A percentile compares a stretch with the other conserved stretches of the same genome.
These are phyloP conservation scores for Jatropha podagrica DNA, from an alignment of 441 rosid genomes.

Conservation along the genomic window DNA sequence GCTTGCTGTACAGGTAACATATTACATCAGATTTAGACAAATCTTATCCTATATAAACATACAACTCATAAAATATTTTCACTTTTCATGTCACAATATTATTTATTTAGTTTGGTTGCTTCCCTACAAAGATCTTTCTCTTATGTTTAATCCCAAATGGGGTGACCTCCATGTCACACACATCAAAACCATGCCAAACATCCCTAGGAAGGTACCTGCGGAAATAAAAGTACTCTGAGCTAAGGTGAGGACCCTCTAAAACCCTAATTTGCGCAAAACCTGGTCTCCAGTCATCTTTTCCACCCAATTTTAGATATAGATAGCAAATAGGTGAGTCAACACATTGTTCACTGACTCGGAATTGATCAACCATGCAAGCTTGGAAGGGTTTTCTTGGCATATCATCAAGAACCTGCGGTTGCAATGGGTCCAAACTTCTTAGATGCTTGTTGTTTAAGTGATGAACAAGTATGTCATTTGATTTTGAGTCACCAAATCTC, in stretches of 20 bases:
- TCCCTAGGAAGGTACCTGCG: conserved; percentile 43
- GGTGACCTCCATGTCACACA: conserved; percentile 43
- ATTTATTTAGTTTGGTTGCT: background rate
- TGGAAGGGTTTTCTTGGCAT: conserved; percentile 40
- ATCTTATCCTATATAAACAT: no score
- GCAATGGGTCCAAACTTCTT: conserved; percentile 40
- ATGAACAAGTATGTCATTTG: conserved; percentile 40
- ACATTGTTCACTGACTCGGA: conserved; percentile 39
- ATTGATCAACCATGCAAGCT: conserved; percentile 47
- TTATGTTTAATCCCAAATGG: conserved; percentile 47
- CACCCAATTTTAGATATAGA: conserved; percentile 41
- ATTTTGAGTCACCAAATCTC: conserved; percentile 47
- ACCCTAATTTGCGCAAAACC: conserved; percentile 43
- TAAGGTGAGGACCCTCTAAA: conserved; percentile 30
- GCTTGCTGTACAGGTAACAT: no score
- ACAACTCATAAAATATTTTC: no score
- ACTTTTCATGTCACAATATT: background rate
- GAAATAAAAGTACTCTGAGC: conserved; percentile 44
- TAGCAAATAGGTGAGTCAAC: conserved; percentile 45
- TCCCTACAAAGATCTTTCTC: conserved; percentile 28
- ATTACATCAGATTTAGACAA: no score
- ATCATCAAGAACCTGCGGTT: conserved; percentile 39
- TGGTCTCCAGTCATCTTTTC: conserved; percentile 55
- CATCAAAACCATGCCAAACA: conserved; percentile 52
- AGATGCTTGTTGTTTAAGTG: conserved; percentile 41